A percentile compares a stretch with the other conserved stretches of the same genome.
phyloP scores from a whole-genome alignment of 1,139 yeast species.

The Saccharomyces hybrid region DNA sequence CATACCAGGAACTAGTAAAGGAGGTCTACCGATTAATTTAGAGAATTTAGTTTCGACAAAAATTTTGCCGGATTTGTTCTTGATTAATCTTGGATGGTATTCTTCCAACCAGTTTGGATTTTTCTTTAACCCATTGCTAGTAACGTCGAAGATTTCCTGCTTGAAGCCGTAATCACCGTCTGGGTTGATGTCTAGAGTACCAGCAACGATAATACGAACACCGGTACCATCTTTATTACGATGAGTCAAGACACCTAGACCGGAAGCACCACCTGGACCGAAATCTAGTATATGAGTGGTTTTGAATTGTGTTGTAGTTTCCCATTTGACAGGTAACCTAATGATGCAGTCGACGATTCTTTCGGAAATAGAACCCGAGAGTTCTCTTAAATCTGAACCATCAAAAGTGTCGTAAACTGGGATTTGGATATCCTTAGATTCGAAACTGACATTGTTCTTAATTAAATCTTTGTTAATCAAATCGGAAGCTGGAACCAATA shows the following conservation, averaged over 20 bases:
- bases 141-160: constrained; percentile 82
- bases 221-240: constrained; percentile 99
- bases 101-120: constrained; percentile 90
- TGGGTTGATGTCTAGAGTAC: constrained; percentile 65
- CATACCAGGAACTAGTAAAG: constrained; percentile 98
- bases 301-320: constrained; percentile 67
- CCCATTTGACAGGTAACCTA: constrained; percentile 91
- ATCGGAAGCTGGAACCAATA: constrained; percentile 65
- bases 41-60: constrained; percentile 93
- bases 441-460: constrained; percentile 50
- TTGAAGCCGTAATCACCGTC: constrained; percentile 86
- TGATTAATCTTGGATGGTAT: constrained; percentile 76
- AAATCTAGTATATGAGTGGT: constrained; percentile 89
- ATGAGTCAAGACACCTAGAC: constrained; percentile 91
- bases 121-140: constrained; percentile 57
- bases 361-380: constrained; percentile 44
- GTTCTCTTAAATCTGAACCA: constrained; percentile 68
- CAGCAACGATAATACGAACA: constrained; percentile 86
- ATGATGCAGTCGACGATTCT: constrained; percentile 78
- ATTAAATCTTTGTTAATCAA: constrained; percentile 59
- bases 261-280: constrained; percentile 98
- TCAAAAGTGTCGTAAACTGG: constrained; percentile 89
- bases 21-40: constrained; percentile 87
- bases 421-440: constrained; percentile 50
- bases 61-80: constrained; percentile 61